Base-by-base conservation (phyloP, 106 monocot genomes). In the Allium cepa region DNA sequence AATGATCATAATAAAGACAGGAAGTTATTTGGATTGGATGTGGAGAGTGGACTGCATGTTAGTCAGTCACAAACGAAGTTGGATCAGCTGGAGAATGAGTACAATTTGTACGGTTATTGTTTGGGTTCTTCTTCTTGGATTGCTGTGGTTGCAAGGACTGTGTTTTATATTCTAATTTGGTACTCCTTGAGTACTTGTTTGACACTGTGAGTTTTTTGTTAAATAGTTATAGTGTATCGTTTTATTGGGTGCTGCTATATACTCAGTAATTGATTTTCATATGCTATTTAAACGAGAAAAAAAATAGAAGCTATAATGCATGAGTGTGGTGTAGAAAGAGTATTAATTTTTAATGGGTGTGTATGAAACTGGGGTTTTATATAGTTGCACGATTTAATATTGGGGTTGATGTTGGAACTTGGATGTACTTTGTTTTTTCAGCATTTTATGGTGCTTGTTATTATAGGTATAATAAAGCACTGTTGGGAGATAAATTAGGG, bases 101-200 rank as follows among this genome's bases (percentile, higher is more conserved):
- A 36, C 36, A 36, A 5, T 36, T 36, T 36, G 36, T 36, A 36
- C 36, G 36, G 36, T 36, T 36, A 36, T 36, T 36, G 36, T 3
- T 36, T 2, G 4, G 36, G 36, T 36, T 36, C 36, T 36, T 36
- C 36, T 36, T 36, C 36, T 36, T 36, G 36, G 0, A 71, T 60
- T 4, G 63, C 57, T 3, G 36, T 36, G 36, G 82, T 90, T 66
- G 66, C 90, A 47, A 94, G 83, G 82, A 90, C 84, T 1, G 62
- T 79, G 61, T 79, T 94, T 68, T 94, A 76, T 57, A 75, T 94
- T 26, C 28, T 87, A 16, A 59, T 82, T 9, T 94, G 94, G 94
- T 94, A 90, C 73, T 73, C 90, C 4, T 76, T 90, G 56, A 94
- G 94, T 72, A 87, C 87, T 58, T 94, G 94, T 28, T 81, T 94